phyloP scores from a whole-genome alignment of 768 basidiomycete genomes.

The Mycena epipterygia region DNA sequence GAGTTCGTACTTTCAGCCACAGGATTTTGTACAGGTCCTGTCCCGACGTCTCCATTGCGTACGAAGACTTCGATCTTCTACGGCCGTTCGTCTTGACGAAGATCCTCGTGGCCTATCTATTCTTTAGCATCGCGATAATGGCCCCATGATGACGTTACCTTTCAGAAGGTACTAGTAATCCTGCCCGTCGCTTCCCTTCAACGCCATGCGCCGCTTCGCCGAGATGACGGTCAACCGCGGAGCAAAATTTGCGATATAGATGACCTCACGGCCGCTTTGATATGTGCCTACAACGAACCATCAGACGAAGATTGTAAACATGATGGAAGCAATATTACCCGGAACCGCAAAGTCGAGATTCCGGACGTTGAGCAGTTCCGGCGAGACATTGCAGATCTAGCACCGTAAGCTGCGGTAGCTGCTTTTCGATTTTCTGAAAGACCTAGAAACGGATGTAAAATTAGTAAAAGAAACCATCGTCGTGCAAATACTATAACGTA shows the following conservation, averaged over 20 bases:
- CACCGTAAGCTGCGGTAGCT: slow-evolving; percentile 92
- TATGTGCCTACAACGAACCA: slow-evolving; percentile 77
- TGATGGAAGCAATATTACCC: slow-evolving; percentile 59
- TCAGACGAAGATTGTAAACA: not conserved
- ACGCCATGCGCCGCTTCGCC: slow-evolving; percentile 92
- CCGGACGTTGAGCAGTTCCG: slow-evolving; percentile 87
- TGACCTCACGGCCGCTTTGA: slow-evolving; percentile 86
- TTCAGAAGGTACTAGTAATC: slow-evolving; percentile 95
- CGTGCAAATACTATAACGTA: slow-evolving; percentile 55
- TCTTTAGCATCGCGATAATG: not conserved
- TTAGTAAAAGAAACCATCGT: not conserved
- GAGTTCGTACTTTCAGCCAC: slow-evolving; percentile 96
- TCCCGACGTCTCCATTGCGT: slow-evolving; percentile 97
- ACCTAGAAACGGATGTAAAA: slow-evolving; percentile 67
- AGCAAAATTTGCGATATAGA: slow-evolving; percentile 87
- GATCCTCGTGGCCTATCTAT: slow-evolving; percentile 91
- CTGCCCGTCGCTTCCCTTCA: slow-evolving; percentile 92
- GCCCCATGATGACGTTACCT: slow-evolving; percentile 59
- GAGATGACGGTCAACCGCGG: slow-evolving; percentile 93
- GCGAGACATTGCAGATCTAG: slow-evolving; percentile 97
- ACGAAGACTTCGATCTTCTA: slow-evolving; percentile 99
- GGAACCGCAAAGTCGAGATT: slow-evolving; percentile 96
- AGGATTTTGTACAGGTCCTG: slow-evolving; percentile 97
- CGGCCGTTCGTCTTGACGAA: slow-evolving; percentile 97
- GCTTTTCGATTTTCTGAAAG: slow-evolving; percentile 97